Evolutionary conservation across 352 stramenopile species (phyloP).

Genomic region (Pythium oligandrum): DNA sequence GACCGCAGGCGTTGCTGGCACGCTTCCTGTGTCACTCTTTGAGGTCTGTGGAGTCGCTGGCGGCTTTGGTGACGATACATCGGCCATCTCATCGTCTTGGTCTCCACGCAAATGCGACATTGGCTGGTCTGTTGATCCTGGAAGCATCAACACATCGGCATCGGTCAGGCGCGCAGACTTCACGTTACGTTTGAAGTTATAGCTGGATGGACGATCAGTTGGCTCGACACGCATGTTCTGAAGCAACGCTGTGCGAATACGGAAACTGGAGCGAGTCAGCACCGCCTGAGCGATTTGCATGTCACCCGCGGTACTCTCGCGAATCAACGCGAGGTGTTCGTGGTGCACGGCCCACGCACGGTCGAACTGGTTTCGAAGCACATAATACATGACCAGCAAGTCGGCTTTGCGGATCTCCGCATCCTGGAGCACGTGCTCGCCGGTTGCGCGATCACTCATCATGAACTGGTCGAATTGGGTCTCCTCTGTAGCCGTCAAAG

Average conservation of each 20-base stretch:
- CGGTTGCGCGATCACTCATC: slow-evolving; percentile 43
- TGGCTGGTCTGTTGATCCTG: slow-evolving; percentile 17
- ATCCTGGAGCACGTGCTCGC: slow-evolving; percentile 59
- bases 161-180: slow-evolving; percentile 19
- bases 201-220: slow-evolving; percentile 4
- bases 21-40: too few relatives aligned
- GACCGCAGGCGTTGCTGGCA: background rate
- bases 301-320: slow-evolving; percentile 50
- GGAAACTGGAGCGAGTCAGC: slow-evolving; percentile 62
- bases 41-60: too few relatives aligned
- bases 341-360: slow-evolving; percentile 72
- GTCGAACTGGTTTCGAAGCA: slow-evolving; percentile 67
- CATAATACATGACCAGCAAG: slow-evolving; percentile 83
- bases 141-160: slow-evolving; percentile 26
- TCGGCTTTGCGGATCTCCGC: slow-evolving; percentile 66
- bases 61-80: slow-evolving; percentile 11
- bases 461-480: slow-evolving; percentile 63
- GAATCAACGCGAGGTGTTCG: slow-evolving; percentile 69
- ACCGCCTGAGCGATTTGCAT: slow-evolving; percentile 52
- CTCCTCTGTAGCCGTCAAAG: slow-evolving; percentile 49
- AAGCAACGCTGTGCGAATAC: slow-evolving; percentile 49
- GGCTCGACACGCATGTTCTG: slow-evolving; percentile 69
- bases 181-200: slow-evolving; percentile 18
- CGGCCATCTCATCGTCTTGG: slow-evolving; percentile 34
- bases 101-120: slow-evolving; percentile 21